Evolutionary conservation across 805 yeast genomes (phyloP), one percentile per base, ranked within the genome.

Genomic region (Helenozyma rhizophorensis): DNA sequence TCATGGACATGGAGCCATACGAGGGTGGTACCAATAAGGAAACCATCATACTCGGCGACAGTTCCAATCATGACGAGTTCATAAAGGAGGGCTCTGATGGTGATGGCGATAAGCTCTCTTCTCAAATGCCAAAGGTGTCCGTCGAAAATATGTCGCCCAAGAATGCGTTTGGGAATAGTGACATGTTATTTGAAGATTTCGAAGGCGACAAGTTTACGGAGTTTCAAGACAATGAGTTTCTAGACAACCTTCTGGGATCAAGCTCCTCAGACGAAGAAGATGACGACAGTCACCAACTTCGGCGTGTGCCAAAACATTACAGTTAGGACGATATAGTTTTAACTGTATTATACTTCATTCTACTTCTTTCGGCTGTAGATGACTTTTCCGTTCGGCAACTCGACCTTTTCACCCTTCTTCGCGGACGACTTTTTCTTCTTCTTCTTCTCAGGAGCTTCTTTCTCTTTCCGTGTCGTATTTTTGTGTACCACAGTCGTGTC

Each of bases 371-470:
- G 40, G 16, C 34, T 57, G 34, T 62, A 64, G 12, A 75, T 65
- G 9, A 74, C 74, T 49, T 78, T 78, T 1, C 85, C 85, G 47
- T 78, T 79, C 8, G 82, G 81, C 38, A 79, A 59, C 30, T 65
- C 74, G 27, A 62, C 53, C 42, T 66, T 72, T 36, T 68, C 68
- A 8, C 74, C 76, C 31, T 53, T 56, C 15, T 50, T 60, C 13
- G 45, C 49, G 31, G 58, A 55, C 48, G 60, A 62, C 37, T 53
- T 60, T 29, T 46, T 50, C 40, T 58, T 58, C 25, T 46, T 35
- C 21, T 47, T 41, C 13, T 32, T 33, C 14, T 39, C 36, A 21
- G 34, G 29, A 3, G 21, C 36, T 33, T 30, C 33, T 31, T 36
- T 36, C 22, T 32, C 39, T 26, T 34, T 38, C 4, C 38, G 45